Base-by-base conservation (phyloP, 1,284 basidiomycete genomes). In the Phylloboletellus chloephorus region DNA sequence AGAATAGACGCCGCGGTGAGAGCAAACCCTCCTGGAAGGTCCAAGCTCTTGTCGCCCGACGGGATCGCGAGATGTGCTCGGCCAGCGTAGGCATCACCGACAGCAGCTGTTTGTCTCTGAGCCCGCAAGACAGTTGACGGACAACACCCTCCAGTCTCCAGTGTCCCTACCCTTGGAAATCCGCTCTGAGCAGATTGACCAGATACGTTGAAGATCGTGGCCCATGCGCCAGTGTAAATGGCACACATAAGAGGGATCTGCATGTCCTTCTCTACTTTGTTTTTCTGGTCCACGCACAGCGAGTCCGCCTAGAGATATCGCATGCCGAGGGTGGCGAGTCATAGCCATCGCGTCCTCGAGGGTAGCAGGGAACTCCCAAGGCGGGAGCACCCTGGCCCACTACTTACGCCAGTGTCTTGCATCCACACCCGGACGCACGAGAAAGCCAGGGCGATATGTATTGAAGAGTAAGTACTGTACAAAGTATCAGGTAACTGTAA, bases 1-100 rank as follows among this genome's bases (percentile, higher is more conserved):
- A 52, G 32, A 39, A 46, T 10, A 56, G n/a, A 4, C 55, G 41
- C 3, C 53, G 56, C 10, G 41, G 48, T 10, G 56, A 54, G 13
- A 58, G 51, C 2, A 46, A 3, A 1, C 23, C 23, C 13, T 58
- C 53, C 30, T 58, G 53, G n/a, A 44, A 58, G 2, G 53, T 56
- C 53, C 56, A 55, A 3, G 51, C 53, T 16, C 56, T n/a, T n/a
- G 25, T 28, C 0, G 0, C 26, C 50, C 52, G 52, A 3, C 12
- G 31, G 4, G 52, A 51, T 26, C 32, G 7, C 6, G 33, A 29
- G 13, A 48, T 15, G 22, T 47, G 41, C 5, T 41, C 23, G 4
- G 16, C 5, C 10, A 53, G 36, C 0, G 48, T 40, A 8, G 51
- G 44, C 51, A 46, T 53, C 3, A 28, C 8, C n/a, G 50, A 50